Evolutionary conservation across 2,329 filamentous ascomycete species (phyloP).

Genomic region (Plenodomus tracheiphilus): DNA sequence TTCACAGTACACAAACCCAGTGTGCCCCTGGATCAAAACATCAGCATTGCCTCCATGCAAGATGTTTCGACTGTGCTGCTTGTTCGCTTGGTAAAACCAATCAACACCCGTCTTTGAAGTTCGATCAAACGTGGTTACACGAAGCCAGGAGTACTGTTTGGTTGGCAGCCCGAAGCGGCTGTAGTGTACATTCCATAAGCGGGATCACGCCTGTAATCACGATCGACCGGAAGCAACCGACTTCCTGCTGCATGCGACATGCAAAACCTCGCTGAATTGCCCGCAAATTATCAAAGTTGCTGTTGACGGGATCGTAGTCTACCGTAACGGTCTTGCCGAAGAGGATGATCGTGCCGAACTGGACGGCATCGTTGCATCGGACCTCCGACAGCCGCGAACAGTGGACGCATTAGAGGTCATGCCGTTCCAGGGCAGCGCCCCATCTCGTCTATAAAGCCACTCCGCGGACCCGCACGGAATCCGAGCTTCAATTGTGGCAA

Average conservation of each 20-base stretch:
- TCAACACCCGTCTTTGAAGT: conserved; percentile 15
- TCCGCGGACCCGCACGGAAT: neutral
- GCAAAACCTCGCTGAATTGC: conserved; percentile 19
- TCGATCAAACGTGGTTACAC: conserved; percentile 28
- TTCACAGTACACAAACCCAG: conserved; percentile 16
- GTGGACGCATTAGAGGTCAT: conserved; percentile 8
- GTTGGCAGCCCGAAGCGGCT: conserved; percentile 21
- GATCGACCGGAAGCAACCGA: conserved; percentile 42
- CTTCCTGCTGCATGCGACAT: conserved; percentile 33
- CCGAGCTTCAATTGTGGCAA: neutral
- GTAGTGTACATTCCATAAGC: conserved; percentile 34
- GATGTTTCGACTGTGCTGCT: neutral
- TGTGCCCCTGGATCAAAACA: conserved; percentile 16
- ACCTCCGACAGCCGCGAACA: conserved; percentile 14
- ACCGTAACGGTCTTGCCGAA: conserved; percentile 26
- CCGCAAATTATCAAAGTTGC: conserved; percentile 12
- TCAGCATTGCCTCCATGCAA: conserved; percentile 5
- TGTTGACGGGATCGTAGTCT: conserved; percentile 12
- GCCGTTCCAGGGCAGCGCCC: conserved; percentile 11
- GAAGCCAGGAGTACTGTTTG: conserved; percentile 25
- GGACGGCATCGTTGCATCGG: neutral
- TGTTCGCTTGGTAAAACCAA: conserved; percentile 22
- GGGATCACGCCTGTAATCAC: conserved; percentile 18
- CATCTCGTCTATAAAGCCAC: neutral
- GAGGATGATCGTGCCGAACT: conserved; percentile 1